These are phyloP conservation scores for Hypoxylon rickii DNA, from an alignment of 495 filamentous ascomycete species.

Conservation along the genomic window DNA sequence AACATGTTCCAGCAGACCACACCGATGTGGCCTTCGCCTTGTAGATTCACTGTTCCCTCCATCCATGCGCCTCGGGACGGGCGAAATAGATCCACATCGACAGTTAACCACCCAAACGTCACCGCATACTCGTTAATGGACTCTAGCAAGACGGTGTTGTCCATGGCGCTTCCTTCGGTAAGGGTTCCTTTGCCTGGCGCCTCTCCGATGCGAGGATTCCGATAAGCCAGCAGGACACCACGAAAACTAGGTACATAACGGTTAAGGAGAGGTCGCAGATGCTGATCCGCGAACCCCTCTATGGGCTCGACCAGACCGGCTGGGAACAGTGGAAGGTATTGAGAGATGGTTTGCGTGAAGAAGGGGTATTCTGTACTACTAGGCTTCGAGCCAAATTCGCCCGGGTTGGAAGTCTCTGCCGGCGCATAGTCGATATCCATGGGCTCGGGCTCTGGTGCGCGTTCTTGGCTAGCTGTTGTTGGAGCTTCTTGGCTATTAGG, in stretches of 20 bases:
- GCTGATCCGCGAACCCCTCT: slow-evolving; percentile 49
- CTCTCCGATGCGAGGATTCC: slow-evolving; percentile 51
- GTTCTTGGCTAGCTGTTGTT: slow-evolving; percentile 10
- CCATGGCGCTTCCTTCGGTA: slow-evolving; percentile 43
- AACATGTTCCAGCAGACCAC: slow-evolving; percentile 55
- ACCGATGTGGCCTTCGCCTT: slow-evolving; percentile 54
- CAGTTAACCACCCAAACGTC: slow-evolving; percentile 53
- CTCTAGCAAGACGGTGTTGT: slow-evolving; percentile 40
- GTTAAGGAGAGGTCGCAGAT: slow-evolving; percentile 51
- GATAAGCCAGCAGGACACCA: slow-evolving; percentile 52
- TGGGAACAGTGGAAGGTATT: slow-evolving; percentile 54
- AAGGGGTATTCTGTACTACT: slow-evolving; percentile 45
- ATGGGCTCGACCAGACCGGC: slow-evolving; percentile 50
- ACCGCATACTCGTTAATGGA: slow-evolving; percentile 52
- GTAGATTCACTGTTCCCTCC: slow-evolving; percentile 53
- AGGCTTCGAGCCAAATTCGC: slow-evolving; percentile 18
- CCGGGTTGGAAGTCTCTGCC: slow-evolving; percentile 1
- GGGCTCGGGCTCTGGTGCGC: slow-evolving; percentile 15
- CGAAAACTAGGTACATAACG: slow-evolving; percentile 51
- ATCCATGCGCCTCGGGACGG: slow-evolving; percentile 53
- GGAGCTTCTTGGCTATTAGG: slow-evolving; percentile 8
- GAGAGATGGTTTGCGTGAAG: slow-evolving; percentile 53
- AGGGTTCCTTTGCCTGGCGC: slow-evolving; percentile 43
- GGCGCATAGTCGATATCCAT: slow-evolving; percentile 37
- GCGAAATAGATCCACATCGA: slow-evolving; percentile 50